A percentile compares a stretch with the other conserved stretches of the same genome.
These are phyloP conservation scores for Talaromyces ruber DNA, from an alignment of 495 filamentous ascomycete genomes.

Conservation along the genomic window DNA sequence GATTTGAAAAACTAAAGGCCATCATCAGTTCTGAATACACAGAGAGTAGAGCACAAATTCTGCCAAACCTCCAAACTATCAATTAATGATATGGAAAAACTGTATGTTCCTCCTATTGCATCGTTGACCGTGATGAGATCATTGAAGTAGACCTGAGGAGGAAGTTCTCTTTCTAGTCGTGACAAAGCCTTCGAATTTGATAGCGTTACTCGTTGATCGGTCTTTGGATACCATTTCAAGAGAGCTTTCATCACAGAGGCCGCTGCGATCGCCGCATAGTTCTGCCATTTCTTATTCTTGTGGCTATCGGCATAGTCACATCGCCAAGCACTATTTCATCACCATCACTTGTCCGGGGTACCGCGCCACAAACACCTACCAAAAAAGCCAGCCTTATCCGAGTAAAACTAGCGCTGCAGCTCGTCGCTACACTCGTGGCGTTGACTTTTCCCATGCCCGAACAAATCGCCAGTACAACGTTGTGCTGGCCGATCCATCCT, in stretches of 20 bases:
- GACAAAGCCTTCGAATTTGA: background rate
- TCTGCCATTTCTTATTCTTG: background rate
- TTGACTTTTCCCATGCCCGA: constrained; percentile 18
- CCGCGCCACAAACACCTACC: constrained; percentile 25
- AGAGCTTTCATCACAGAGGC: background rate
- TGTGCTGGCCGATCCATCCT: constrained; percentile 17
- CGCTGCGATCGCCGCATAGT: background rate
- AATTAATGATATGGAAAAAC: background rate
- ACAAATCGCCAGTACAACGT: constrained; percentile 20
- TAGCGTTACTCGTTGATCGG: too few species aligned
- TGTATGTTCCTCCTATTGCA: background rate
- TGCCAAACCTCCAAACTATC: background rate
- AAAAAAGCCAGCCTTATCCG: constrained; percentile 11
- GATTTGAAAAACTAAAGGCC: background rate
- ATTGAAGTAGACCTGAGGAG: background rate
- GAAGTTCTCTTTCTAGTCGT: background rate
- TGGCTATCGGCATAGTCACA: constrained; percentile 16
- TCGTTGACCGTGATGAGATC: background rate
- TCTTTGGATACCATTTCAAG: background rate
- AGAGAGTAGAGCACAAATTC: background rate
- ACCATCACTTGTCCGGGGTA: constrained; percentile 10
- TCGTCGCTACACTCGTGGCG: constrained; percentile 15
- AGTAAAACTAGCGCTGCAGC: constrained; percentile 18
- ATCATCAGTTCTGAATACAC: background rate
- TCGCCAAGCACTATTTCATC: constrained; percentile 22